These are phyloP conservation scores for Seiridium unicorne DNA, from an alignment of 2,329 filamentous ascomycete genomes.

Conservation along the genomic window DNA sequence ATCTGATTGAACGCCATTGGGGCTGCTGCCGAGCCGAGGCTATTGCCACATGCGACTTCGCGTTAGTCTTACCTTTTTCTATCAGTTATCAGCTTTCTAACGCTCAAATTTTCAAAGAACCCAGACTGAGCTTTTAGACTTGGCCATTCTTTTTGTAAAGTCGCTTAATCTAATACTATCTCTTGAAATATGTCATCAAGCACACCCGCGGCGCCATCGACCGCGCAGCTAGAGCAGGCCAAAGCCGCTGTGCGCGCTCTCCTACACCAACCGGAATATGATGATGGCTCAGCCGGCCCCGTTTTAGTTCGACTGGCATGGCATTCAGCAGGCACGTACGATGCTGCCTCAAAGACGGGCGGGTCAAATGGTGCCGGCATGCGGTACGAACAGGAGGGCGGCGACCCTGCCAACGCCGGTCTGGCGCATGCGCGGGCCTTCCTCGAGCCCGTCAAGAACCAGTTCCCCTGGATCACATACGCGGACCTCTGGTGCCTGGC, in stretches of 20 bases:
- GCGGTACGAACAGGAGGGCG: conserved; percentile 63
- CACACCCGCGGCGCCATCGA: conserved; percentile 12
- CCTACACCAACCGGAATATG: conserved; percentile 60
- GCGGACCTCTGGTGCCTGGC: conserved; percentile 65
- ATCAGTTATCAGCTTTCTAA: not conserved
- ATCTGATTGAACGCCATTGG: conserved; percentile 1
- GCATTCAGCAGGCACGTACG: conserved; percentile 65
- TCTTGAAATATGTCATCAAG: not conserved
- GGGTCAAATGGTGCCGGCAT: conserved; percentile 65
- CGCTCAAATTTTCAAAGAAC: not conserved
- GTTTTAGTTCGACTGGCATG: conserved; percentile 64
- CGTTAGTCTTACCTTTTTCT: not conserved
- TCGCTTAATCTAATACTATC: not conserved
- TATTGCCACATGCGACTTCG: conserved; percentile 1
- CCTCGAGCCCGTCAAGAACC: conserved; percentile 59
- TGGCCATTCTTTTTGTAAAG: not conserved
- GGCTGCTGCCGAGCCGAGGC: conserved; percentile 1
- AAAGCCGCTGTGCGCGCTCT: conserved; percentile 51
- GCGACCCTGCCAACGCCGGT: conserved; percentile 64
- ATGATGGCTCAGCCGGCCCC: conserved; percentile 63
- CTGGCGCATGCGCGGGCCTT: conserved; percentile 63
- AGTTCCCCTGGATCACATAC: conserved; percentile 64
- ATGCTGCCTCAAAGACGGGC: conserved; percentile 56
- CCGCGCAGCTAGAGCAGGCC: conserved; percentile 34
- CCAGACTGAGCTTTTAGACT: too few relatives aligned